Conservation (phyloP, 2,329 filamentous ascomycete species). For the Hymenoscyphus salicellus region DNA sequence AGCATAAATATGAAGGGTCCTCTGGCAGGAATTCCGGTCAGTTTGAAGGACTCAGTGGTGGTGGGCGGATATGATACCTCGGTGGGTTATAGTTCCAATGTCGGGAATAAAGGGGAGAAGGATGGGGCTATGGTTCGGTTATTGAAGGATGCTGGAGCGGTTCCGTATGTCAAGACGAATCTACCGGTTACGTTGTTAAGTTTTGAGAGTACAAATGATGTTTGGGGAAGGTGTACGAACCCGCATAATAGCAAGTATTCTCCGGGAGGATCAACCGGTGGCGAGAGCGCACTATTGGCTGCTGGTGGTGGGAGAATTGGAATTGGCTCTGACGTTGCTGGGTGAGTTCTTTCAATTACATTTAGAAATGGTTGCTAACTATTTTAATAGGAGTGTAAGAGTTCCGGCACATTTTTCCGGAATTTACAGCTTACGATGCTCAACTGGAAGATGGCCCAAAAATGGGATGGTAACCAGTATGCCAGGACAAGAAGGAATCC, state of each 20-base stretch:
- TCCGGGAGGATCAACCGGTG: slow-evolving; percentile 74
- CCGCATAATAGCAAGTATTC: slow-evolving; percentile 82
- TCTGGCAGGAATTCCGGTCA: slow-evolving; percentile 81
- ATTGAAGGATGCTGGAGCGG: slow-evolving; percentile 81
- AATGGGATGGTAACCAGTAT: slow-evolving; percentile 80
- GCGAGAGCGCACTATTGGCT: slow-evolving; percentile 75
- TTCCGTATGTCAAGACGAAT: slow-evolving; percentile 93
- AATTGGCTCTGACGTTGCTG: slow-evolving; percentile 60
- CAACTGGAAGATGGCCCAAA: slow-evolving; percentile 87
- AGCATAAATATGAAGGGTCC: slow-evolving; percentile 73
- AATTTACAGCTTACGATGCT: slow-evolving; percentile 82
- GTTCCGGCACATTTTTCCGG: slow-evolving; percentile 86
- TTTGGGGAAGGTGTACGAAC: slow-evolving; percentile 82
- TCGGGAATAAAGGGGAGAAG: slow-evolving; percentile 68
- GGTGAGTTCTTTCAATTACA: slow-evolving; percentile 11
- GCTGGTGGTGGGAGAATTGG: slow-evolving; percentile 79
- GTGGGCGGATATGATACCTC: slow-evolving; percentile 81
- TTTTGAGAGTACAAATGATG: slow-evolving; percentile 47
- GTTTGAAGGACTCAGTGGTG: slow-evolving; percentile 75
- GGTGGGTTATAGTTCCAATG: slow-evolving; percentile 74
- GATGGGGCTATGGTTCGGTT: slow-evolving; percentile 74
- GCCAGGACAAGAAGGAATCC: slow-evolving; percentile 87
- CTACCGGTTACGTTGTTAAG: slow-evolving; percentile 67
- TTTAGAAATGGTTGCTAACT: not conserved
- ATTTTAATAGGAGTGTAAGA: slow-evolving; percentile 70